Conservation (phyloP, 2,329 filamentous ascomycete species). For the Verruconis gallopava region DNA sequence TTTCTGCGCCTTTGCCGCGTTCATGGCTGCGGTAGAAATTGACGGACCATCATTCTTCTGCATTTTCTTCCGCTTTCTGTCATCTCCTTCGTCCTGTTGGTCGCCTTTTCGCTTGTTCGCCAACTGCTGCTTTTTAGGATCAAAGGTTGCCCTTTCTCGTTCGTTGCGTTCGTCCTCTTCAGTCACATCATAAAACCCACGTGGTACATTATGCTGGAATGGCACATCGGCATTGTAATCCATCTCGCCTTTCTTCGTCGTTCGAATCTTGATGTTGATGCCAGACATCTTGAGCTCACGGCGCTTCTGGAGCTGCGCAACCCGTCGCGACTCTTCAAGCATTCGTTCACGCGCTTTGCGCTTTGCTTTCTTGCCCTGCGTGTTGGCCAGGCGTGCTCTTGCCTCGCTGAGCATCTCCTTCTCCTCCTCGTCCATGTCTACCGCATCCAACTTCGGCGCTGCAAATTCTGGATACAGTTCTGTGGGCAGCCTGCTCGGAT, state of each 20-base stretch:
- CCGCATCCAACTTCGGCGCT: conserved; percentile 87
- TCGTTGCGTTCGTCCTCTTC: conserved; percentile 78
- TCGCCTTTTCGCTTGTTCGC: conserved; percentile 90
- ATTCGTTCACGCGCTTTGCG: conserved; percentile 91
- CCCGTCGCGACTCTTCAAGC: conserved; percentile 80
- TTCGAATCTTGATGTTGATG: conserved; percentile 93
- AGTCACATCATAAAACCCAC: conserved; percentile 84
- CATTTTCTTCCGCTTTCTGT: conserved; percentile 73
- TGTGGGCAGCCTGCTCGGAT: conserved; percentile 75
- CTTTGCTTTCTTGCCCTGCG: conserved; percentile 98
- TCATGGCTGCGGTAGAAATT: conserved; percentile 74
- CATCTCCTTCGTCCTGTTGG: conserved; percentile 64
- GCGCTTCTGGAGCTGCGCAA: conserved; percentile 87
- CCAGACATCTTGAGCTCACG: conserved; percentile 94
- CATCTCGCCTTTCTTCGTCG: conserved; percentile 91
- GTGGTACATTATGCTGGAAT: conserved; percentile 80
- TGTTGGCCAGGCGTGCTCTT: conserved; percentile 89
- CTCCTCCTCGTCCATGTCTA: conserved; percentile 96
- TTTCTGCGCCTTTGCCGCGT: conserved; percentile 87
- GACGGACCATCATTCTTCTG: conserved; percentile 71
- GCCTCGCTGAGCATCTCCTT: conserved; percentile 99
- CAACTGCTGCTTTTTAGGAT: conserved; percentile 83
- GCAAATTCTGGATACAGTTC: conserved; percentile 96
- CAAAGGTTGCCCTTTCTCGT: conserved; percentile 68
- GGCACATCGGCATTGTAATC: conserved; percentile 99